Base-by-base conservation (phyloP, 1,284 basidiomycete genomes). In the Boletus smithii region DNA sequence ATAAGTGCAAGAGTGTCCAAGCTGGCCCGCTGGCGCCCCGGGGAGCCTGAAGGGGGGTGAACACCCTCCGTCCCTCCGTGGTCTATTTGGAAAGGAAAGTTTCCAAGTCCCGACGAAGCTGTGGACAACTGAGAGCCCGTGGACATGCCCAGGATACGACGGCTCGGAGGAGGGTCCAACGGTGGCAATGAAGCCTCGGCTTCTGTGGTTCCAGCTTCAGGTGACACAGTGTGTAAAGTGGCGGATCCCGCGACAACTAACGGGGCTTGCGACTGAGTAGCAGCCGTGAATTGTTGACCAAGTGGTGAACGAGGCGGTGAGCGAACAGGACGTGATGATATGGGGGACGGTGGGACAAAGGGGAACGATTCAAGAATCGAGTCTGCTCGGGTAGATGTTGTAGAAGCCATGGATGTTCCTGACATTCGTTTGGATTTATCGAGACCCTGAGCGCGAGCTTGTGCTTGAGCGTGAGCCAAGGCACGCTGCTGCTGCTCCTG, bases 1-100 rank as follows among this genome's bases (percentile, higher is more conserved):
- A 88, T 90, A 46, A 91, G 73, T 8, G 84, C 87, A 29, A 91
- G 72, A 2, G 88, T 91, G 59, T 91, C 88, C 55, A 91, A 68
- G 63, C 88, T 91, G 18, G 88, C 88, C 44, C 88, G 77, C 63
- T 84, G 78, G 41, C 79, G 75, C 29, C 66, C 70, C 46, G 67
- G 58, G 20, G 49, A 44, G 10, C 27, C 23, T 63, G 59, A 70
- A 51, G 55, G 44, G 8, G 50, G 39, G 1, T 49, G 48, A 50
- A 57, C 39, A 59, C 58, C 42, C 30, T 69, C 59, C 27, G 31
- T 52, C 40, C 48, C 53, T 49, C 78, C 77, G 32, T 79, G 73
- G 51, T 88, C 86, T 60, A 91, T 88, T 53, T 89, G 87, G 78
- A 91, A 91, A 30, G 85, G 81, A 75, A 89, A 91, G 46, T 78